A percentile compares a stretch with the other conserved stretches of the same genome.
Evolutionary conservation across 108 stramenopile genomes (phyloP).

Genomic region (Pseudonitzschia multiseries): DNA sequence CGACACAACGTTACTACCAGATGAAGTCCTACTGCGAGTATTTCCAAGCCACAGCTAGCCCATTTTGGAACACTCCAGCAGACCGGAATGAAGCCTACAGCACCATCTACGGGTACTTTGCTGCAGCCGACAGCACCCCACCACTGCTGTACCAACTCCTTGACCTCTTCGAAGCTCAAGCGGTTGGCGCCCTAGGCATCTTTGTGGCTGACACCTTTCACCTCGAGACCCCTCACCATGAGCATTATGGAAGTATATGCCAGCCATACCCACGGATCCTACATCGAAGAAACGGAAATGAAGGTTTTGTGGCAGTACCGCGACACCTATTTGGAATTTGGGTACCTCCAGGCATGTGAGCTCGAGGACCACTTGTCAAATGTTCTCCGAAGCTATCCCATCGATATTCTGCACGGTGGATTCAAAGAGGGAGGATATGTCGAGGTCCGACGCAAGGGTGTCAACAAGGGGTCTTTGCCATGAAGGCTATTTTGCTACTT

Average conservation of each 20-base stretch:
- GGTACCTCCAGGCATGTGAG: constrained; percentile 91
- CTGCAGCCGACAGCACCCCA: too few relatives aligned
- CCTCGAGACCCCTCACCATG: constrained; percentile 81
- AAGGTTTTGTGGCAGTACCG: constrained; percentile 97
- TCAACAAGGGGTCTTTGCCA: constrained; percentile 87
- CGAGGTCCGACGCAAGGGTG: constrained; percentile 84
- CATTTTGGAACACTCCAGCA: too few relatives aligned
- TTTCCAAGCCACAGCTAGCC: too few relatives aligned
- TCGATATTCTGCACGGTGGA: constrained; percentile 93
- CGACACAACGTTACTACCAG: too few relatives aligned
- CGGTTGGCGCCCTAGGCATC: too few relatives aligned
- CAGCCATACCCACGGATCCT: constrained; percentile 89
- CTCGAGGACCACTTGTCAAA: constrained; percentile 94
- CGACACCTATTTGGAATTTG: constrained; percentile 97
- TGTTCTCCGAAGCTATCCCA: constrained; percentile 85
- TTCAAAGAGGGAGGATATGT: constrained; percentile 87
- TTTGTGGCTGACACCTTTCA: too few relatives aligned
- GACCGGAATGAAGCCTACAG: too few relatives aligned
- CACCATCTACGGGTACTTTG: too few relatives aligned
- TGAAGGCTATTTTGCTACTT: constrained; percentile 76
- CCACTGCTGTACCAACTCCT: too few relatives aligned
- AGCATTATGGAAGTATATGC: constrained; percentile 93
- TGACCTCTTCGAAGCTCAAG: too few relatives aligned
- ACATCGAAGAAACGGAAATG: constrained; percentile 90
- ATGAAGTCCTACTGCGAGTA: too few relatives aligned